phyloP scores from a whole-genome alignment of 495 filamentous ascomycete genomes.

The Pseudevernia furfuracea region DNA sequence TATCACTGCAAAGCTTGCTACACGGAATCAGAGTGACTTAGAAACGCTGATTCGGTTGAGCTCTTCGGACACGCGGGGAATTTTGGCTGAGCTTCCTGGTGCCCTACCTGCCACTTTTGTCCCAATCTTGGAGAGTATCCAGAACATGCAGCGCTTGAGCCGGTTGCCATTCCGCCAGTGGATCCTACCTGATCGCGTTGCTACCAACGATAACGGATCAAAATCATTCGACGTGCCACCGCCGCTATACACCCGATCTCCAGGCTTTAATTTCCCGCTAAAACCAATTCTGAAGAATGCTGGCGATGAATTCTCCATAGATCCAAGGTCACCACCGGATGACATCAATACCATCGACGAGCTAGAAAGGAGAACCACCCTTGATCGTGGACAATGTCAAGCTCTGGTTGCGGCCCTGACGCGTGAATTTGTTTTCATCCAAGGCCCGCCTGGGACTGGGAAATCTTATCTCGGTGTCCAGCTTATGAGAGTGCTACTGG shows the following conservation, averaged over 20 bases:
- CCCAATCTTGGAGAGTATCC: constrained; percentile 56
- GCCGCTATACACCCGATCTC: constrained; percentile 46
- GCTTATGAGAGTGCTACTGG: constrained; percentile 54
- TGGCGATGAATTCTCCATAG: constrained; percentile 29
- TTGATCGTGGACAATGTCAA: constrained; percentile 52
- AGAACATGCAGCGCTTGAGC: constrained; percentile 43
- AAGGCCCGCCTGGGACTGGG: constrained; percentile 78
- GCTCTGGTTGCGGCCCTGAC: constrained; percentile 52
- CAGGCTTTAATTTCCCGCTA: constrained; percentile 48
- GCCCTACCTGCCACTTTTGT: constrained; percentile 60
- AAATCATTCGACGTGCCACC: constrained; percentile 42
- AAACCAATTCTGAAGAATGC: constrained; percentile 39
- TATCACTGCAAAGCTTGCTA: constrained; percentile 26
- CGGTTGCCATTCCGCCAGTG: constrained; percentile 54
- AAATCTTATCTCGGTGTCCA: constrained; percentile 57
- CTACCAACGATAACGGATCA: constrained; percentile 28
- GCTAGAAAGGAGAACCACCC: constrained; percentile 32
- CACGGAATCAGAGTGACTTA: constrained; percentile 25
- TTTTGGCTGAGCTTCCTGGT: constrained; percentile 62
- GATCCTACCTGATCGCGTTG: constrained; percentile 40
- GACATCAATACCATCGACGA: constrained; percentile 33
- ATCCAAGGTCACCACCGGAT: constrained; percentile 33
- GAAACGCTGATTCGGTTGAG: constrained; percentile 17
- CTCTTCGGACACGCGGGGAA: constrained; percentile 21
- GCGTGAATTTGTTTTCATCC: constrained; percentile 54